Conservation (phyloP, 257 asterid species). For the Verbena officinalis region DNA sequence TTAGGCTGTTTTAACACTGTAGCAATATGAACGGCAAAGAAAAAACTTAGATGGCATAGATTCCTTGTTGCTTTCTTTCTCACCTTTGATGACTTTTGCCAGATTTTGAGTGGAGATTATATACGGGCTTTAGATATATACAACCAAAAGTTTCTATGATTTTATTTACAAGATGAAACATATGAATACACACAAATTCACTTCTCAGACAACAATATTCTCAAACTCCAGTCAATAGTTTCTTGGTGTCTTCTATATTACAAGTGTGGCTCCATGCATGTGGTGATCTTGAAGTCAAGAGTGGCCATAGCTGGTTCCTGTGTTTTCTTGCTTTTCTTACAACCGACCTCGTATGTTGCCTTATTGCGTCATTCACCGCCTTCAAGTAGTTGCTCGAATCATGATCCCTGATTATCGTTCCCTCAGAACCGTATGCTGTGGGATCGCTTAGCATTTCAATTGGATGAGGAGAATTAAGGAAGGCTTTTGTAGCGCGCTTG, state of each 20-base stretch:
- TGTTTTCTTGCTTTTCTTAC: constrained; percentile 49
- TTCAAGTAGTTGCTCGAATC: constrained; percentile 82
- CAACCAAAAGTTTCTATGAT: constrained; percentile 17
- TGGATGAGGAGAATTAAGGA: constrained; percentile 86
- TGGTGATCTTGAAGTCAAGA: constrained; percentile 66
- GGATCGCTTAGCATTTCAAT: constrained; percentile 81
- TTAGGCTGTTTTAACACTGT: constrained; percentile 30
- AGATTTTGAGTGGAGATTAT: too few relatives aligned
- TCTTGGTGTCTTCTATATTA: constrained; percentile 35
- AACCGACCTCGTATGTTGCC: constrained; percentile 45
- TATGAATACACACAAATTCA: constrained; percentile 14
- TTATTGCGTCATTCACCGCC: constrained; percentile 62
- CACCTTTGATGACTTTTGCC: too few relatives aligned
- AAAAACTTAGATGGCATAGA: constrained; percentile 12
- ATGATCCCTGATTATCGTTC: constrained; percentile 82
- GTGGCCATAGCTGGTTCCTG: constrained; percentile 73
- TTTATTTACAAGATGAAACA: constrained; percentile 38
- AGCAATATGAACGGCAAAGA: constrained; percentile 36
- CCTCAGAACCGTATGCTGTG: constrained; percentile 80
- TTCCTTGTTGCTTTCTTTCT: not conserved
- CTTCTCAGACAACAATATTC: not conserved
- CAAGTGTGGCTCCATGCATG: constrained; percentile 69
- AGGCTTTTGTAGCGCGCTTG: constrained; percentile 56
- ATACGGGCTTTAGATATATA: constrained; percentile 9
- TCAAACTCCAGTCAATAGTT: constrained; percentile 50